These are phyloP conservation scores for Malassezia japonica DNA, from an alignment of 1,284 basidiomycete species.

Conservation along the genomic window DNA sequence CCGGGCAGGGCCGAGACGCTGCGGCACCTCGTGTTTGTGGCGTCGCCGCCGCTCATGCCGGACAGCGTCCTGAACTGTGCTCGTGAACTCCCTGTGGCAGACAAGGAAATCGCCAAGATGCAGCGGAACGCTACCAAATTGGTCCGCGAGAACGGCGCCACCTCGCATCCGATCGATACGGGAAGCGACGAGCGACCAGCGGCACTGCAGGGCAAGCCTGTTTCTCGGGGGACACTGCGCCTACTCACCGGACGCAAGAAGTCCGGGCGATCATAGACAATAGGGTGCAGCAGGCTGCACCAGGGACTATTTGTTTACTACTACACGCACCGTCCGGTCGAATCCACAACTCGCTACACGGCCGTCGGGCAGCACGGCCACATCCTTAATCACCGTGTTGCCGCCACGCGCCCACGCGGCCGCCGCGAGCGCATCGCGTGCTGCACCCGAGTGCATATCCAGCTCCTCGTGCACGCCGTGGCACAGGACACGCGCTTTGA, in stretches of 20 bases:
- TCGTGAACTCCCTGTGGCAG: background rate
- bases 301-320: background rate
- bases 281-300: background rate
- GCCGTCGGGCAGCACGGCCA: constrained; percentile 23
- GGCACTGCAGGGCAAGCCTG: constrained; percentile 7
- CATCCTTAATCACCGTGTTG: constrained; percentile 38
- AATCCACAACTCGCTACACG: constrained; percentile 36
- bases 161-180: background rate
- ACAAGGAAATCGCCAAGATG: constrained; percentile 14
- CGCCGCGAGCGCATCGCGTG: constrained; percentile 9
- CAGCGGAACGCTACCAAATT: constrained; percentile 2
- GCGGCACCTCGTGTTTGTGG: constrained; percentile 55
- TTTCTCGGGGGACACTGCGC: constrained; percentile 11
- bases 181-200: background rate
- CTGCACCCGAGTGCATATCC: background rate
- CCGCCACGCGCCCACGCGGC: constrained; percentile 32
- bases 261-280: background rate
- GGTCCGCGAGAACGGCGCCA: background rate
- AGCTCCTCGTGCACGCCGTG: constrained; percentile 19
- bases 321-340: constrained; percentile 28
- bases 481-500: constrained; percentile 21
- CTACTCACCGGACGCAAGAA: constrained; percentile 1
- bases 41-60: constrained; percentile 41
- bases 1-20: constrained; percentile 53
- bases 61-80: constrained; percentile 54